phyloP scores from a whole-genome alignment of 2,329 filamentous ascomycete genomes.

The Chaetoscypha palmicola region DNA sequence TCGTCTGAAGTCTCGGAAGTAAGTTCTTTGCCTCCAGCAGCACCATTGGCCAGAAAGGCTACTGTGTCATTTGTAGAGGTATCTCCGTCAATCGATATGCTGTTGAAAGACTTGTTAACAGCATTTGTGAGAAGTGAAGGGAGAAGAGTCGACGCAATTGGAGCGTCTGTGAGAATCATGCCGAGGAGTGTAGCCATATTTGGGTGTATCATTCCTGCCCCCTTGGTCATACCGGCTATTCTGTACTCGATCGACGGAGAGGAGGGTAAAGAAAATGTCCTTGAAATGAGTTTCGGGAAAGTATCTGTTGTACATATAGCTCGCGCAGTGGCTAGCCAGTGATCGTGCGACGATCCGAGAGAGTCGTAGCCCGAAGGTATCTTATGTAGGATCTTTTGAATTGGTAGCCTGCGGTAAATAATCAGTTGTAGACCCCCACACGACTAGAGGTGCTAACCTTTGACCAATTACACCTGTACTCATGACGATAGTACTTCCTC shows the following conservation, averaged over 20 bases:
- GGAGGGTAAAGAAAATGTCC: constrained; percentile 75
- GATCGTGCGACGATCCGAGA: constrained; percentile 67
- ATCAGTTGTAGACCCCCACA: constrained; percentile 1
- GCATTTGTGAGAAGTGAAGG: constrained; percentile 64
- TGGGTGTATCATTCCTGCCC: constrained; percentile 97
- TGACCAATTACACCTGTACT: constrained; percentile 97
- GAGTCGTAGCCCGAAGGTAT: constrained; percentile 70
- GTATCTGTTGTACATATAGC: constrained; percentile 98
- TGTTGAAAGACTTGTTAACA: constrained; percentile 84
- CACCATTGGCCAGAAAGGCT: constrained; percentile 90
- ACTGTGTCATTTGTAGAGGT: constrained; percentile 97
- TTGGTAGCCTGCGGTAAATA: constrained; percentile 58
- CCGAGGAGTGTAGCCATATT: constrained; percentile 97
- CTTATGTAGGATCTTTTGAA: constrained; percentile 77
- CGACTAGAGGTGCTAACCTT: constrained; percentile 46
- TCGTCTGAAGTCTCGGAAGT: constrained; percentile 48
- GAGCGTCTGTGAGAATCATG: constrained; percentile 85
- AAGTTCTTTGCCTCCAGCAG: constrained; percentile 66
- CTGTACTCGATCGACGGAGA: constrained; percentile 68
- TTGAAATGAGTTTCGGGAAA: constrained; percentile 90
- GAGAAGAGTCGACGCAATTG: constrained; percentile 62
- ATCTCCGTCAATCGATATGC: constrained; percentile 93
- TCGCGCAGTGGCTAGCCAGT: constrained; percentile 80
- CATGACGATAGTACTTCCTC: constrained; percentile 80
- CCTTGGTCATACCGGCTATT: constrained; percentile 94